These are phyloP conservation scores for Calocera viscosa DNA, from an alignment of 768 basidiomycete genomes.

Conservation along the genomic window DNA sequence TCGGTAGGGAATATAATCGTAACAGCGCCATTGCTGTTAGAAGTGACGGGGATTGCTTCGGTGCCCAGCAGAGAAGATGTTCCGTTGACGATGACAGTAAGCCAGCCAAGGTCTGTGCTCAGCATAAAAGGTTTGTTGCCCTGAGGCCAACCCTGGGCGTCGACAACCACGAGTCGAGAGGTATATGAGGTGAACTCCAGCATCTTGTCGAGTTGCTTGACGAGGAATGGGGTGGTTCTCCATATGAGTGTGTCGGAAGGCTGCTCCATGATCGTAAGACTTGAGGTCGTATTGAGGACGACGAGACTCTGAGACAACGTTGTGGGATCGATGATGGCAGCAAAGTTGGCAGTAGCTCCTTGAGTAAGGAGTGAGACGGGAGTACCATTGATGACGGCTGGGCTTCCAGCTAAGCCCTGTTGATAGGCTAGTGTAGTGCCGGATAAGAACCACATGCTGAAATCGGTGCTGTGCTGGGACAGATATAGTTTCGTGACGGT, in stretches of 20 bases:
- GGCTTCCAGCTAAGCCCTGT: not conserved
- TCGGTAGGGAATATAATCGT: conserved; percentile 8
- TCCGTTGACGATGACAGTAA: conserved; percentile 8
- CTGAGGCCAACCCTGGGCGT: not conserved
- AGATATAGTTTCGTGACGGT: not conserved
- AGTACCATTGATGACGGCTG: not conserved
- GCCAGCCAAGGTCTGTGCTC: not conserved
- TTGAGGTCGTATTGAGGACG: not conserved
- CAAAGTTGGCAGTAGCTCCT: not conserved
- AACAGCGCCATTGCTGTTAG: conserved; percentile 8
- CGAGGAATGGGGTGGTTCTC: conserved; percentile 10
- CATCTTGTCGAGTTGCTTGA: conserved; percentile 4
- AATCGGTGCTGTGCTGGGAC: not conserved
- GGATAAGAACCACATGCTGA: not conserved
- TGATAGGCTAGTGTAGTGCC: not conserved
- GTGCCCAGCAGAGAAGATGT: not conserved
- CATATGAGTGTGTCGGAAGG: conserved; percentile 8
- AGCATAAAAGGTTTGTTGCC: not conserved
- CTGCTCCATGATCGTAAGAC: conserved; percentile 7
- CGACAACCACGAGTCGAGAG: not conserved
- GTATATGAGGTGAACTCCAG: conserved; percentile 2
- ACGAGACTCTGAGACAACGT: not conserved
- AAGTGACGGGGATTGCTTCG: not conserved
- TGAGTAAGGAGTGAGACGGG: not conserved
- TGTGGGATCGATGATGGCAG: conserved; percentile 10